Percentiles rank a stretch among this genome's conserved stretches.
phyloP scores from a whole-genome alignment of 345 rosid genomes.

The Rubroshorea leprosula region DNA sequence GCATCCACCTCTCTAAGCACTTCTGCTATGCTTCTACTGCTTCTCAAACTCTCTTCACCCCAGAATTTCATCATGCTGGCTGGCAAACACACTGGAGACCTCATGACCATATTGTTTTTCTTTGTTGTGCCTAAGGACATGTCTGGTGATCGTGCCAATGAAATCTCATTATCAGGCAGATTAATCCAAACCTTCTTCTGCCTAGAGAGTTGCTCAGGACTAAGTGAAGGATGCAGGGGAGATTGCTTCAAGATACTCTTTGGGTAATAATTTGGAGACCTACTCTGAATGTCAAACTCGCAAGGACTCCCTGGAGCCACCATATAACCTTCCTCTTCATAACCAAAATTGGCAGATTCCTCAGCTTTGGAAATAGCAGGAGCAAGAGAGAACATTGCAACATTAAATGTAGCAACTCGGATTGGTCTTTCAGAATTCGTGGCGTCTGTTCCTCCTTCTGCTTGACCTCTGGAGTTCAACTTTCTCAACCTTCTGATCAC shows the following conservation, averaged over 20 bases:
- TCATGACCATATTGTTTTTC: conserved; percentile 52
- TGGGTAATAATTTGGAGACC: conserved; percentile 27
- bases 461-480: conserved; percentile 33
- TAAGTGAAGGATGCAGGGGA: conserved; percentile 39
- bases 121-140: conserved; percentile 35
- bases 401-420: conserved; percentile 81
- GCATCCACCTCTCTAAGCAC: conserved; percentile 79
- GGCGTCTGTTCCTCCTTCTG: conserved; percentile 21
- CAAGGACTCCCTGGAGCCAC: conserved; percentile 19
- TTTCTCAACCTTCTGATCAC: conserved; percentile 53
- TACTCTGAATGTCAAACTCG: conserved; percentile 15
- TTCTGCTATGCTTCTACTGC: conserved; percentile 67
- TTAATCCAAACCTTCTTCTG: conserved; percentile 74
- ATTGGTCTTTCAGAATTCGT: conserved; percentile 41
- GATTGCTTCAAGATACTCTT: conserved; percentile 86
- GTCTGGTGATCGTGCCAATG: conserved; percentile 51
- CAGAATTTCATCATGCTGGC: conserved; percentile 36
- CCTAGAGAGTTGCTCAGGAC: conserved; percentile 30
- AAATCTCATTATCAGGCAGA: conserved; percentile 91
- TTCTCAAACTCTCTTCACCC: conserved; percentile 40
- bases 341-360: conserved; percentile 24
- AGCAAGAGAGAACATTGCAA: conserved; percentile 94
- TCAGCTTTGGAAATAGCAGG: conserved; percentile 72
- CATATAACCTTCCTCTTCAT: conserved; percentile 22
- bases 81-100: conserved; percentile 89